Evolutionary conservation across 2,329 filamentous ascomycete genomes (phyloP).

Genomic region (Xylaria hypoxylon): DNA sequence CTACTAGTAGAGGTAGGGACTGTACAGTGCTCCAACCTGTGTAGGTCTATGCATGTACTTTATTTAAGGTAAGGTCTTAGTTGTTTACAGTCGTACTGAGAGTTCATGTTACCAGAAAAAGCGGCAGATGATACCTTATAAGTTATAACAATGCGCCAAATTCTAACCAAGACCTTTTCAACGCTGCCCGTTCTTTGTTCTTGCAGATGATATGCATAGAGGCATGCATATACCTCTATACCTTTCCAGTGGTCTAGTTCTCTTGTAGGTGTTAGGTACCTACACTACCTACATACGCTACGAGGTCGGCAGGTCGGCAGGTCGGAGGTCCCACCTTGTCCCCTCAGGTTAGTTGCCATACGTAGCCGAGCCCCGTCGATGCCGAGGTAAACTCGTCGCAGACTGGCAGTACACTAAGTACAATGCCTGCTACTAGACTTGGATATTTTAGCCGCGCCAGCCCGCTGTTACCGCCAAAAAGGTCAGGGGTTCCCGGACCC

Average conservation of each 20-base stretch:
- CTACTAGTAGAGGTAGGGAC: too few relatives aligned
- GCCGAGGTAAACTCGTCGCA: constrained; percentile 50
- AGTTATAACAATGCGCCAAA: neutral
- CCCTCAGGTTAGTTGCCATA: neutral
- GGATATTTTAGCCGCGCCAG: constrained; percentile 32
- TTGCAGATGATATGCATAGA: constrained; percentile 2
- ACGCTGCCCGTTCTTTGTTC: neutral
- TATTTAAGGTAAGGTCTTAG: too few relatives aligned
- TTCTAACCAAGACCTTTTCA: neutral
- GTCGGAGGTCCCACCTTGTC: constrained; percentile 10
- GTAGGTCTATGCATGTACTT: too few relatives aligned
- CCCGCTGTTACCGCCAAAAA: constrained; percentile 32
- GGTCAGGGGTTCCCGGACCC: neutral
- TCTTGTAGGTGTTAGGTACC: neutral
- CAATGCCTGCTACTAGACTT: too few relatives aligned
- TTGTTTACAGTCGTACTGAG: neutral
- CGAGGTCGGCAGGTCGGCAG: constrained; percentile 23
- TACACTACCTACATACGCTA: too few relatives aligned
- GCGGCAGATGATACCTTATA: neutral
- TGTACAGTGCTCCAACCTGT: too few relatives aligned
- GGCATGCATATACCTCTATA: neutral
- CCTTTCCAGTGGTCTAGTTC: neutral
- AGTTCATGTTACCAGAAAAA: neutral
- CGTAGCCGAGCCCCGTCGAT: constrained; percentile 35
- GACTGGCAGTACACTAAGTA: too few relatives aligned